Evolutionary conservation across 176 grass and related monocot species (phyloP).

Genomic region (Cenchrus purpureus): DNA sequence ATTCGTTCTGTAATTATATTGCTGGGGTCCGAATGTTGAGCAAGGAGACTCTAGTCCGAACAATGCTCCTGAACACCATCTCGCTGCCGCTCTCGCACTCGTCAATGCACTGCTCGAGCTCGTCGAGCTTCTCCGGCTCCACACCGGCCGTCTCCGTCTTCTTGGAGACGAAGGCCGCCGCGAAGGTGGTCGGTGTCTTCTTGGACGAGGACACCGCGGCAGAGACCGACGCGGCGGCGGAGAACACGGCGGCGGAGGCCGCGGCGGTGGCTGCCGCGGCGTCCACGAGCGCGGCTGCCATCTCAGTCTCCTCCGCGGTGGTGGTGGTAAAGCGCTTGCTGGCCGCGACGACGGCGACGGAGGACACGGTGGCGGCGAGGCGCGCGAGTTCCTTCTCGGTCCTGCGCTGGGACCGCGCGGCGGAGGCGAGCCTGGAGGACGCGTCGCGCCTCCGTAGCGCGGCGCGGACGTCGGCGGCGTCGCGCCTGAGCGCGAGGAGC

Average conservation of each 20-base stretch:
- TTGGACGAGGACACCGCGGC: not conserved
- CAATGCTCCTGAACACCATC: constrained; percentile 49
- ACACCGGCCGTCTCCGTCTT: not conserved
- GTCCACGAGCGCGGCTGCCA: constrained; percentile 34
- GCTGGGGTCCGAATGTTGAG: constrained; percentile 65
- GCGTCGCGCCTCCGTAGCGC: constrained; percentile 38
- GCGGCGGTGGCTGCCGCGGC: constrained; percentile 7
- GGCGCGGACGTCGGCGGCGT: constrained; percentile 1
- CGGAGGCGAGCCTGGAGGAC: constrained; percentile 13
- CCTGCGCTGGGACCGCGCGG: constrained; percentile 29
- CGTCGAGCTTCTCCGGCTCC: constrained; percentile 29
- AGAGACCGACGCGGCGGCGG: not conserved
- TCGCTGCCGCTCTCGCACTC: constrained; percentile 46
- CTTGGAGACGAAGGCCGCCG: constrained; percentile 3
- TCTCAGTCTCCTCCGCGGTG: constrained; percentile 38
- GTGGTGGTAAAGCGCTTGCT: not conserved
- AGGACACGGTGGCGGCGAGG: not conserved
- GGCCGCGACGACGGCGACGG: not conserved
- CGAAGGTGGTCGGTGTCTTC: not conserved
- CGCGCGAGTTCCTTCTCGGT: constrained; percentile 46
- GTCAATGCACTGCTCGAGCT: constrained; percentile 31
- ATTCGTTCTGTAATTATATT: not conserved
- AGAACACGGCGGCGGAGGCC: constrained; percentile 45
- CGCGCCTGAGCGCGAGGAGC: constrained; percentile 25
- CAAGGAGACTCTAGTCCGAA: constrained; percentile 50